These are phyloP conservation scores for Macrolepiota fuliginosa DNA, from an alignment of 768 basidiomycete species.

Conservation along the genomic window DNA sequence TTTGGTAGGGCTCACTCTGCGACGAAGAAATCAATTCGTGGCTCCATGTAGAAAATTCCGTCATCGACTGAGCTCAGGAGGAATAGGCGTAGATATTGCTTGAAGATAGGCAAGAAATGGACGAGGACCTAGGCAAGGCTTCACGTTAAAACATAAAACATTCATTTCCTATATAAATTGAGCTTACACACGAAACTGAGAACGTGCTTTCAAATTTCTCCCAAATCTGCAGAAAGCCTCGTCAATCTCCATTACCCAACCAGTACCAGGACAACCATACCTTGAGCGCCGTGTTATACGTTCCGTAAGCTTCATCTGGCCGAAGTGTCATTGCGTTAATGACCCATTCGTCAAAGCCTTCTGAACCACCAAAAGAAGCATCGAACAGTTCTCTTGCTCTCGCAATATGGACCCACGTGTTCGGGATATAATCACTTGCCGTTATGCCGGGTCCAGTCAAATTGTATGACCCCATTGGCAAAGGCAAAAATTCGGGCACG, in stretches of 20 bases:
- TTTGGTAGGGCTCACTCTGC: conserved; percentile 39
- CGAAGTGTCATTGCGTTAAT: conserved; percentile 60
- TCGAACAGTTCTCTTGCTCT: conserved; percentile 54
- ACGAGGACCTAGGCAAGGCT: conserved; percentile 36
- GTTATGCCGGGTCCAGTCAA: conserved; percentile 34
- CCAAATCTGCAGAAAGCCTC: conserved; percentile 57
- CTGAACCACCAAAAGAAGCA: conserved; percentile 49
- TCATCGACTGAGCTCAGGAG: conserved; percentile 62
- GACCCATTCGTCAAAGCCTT: conserved; percentile 71
- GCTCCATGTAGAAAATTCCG: conserved; percentile 70
- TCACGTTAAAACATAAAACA: background rate
- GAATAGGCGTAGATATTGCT: conserved; percentile 60
- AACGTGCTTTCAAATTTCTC: conserved; percentile 63
- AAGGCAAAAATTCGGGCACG: conserved; percentile 51
- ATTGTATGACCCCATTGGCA: conserved; percentile 34
- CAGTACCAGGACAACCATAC: conserved; percentile 26
- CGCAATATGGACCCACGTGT: conserved; percentile 55
- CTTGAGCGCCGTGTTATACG: conserved; percentile 68
- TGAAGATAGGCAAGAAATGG: conserved; percentile 55
- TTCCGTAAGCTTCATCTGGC: conserved; percentile 68
- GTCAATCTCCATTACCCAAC: background rate
- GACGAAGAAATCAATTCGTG: conserved; percentile 59
- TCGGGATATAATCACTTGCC: conserved; percentile 39
- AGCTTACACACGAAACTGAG: conserved; percentile 42
- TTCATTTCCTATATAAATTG: background rate